These are phyloP conservation scores for Cordyceps tenuipes DNA, from an alignment of 2,329 filamentous ascomycete genomes.

Conservation along the genomic window DNA sequence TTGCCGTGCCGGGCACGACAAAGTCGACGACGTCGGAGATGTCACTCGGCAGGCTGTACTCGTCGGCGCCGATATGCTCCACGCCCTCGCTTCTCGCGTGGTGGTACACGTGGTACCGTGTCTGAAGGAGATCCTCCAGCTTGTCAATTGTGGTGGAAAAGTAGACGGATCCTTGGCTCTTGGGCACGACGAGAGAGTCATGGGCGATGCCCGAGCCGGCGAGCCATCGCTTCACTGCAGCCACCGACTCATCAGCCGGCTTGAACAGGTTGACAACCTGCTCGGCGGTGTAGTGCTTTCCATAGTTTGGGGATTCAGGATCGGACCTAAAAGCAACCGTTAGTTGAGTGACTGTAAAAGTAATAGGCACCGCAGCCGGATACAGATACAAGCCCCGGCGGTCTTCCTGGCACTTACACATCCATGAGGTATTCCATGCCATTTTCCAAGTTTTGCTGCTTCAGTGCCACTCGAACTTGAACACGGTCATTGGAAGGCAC, in stretches of 20 bases:
- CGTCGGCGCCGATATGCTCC: constrained; percentile 27
- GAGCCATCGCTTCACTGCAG: constrained; percentile 45
- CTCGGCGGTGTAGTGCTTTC: constrained; percentile 15
- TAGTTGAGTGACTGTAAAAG: neutral
- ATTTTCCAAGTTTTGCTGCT: constrained; percentile 4
- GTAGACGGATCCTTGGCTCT: constrained; percentile 36
- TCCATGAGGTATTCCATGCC: constrained; percentile 1
- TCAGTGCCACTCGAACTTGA: constrained; percentile 1
- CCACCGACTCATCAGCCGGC: constrained; percentile 30
- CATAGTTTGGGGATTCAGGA: neutral
- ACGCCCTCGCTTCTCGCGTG: constrained; percentile 26
- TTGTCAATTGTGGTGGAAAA: constrained; percentile 13
- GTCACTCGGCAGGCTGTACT: constrained; percentile 30
- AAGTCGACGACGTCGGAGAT: constrained; percentile 30
- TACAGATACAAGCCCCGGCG: too few relatives aligned
- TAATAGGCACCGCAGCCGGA: too few relatives aligned
- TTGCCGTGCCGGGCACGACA: constrained; percentile 31
- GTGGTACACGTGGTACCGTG: constrained; percentile 43
- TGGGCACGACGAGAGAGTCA: constrained; percentile 38
- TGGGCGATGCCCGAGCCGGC: constrained; percentile 38
- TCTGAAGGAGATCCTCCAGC: constrained; percentile 42
- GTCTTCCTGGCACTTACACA: neutral
- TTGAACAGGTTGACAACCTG: neutral
- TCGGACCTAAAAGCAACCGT: neutral
- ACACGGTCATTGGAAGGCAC: neutral